Conservation (phyloP, 768 basidiomycete species). For the Saitozyma sp. region DNA sequence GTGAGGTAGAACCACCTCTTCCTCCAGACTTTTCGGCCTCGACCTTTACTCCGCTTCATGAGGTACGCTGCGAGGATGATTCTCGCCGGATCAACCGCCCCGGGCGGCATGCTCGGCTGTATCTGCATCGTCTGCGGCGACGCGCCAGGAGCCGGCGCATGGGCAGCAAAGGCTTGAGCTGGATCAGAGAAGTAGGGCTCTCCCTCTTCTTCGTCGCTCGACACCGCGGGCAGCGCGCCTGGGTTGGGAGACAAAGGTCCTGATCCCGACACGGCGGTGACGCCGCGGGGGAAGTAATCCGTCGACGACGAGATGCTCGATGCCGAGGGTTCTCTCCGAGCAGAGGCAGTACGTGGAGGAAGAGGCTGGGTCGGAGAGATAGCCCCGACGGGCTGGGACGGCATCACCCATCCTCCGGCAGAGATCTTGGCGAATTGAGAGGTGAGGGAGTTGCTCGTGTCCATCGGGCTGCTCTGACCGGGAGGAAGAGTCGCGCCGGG, state of each 20-base stretch:
- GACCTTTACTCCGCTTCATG: conserved; percentile 80
- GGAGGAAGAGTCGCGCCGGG: too few relatives aligned
- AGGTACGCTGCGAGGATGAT: conserved; percentile 84
- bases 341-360: too few relatives aligned
- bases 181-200: conserved; percentile 32
- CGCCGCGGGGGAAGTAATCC: conserved; percentile 11
- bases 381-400: too few relatives aligned
- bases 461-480: too few relatives aligned
- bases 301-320: conserved; percentile 15
- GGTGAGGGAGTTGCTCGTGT: too few relatives aligned
- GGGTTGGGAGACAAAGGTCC: too few relatives aligned
- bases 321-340: conserved; percentile 35
- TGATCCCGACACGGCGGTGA: too few relatives aligned
- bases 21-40: conserved; percentile 89
- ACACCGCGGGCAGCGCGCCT: background rate
- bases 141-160: background rate
- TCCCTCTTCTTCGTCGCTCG: conserved; percentile 24
- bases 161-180: conserved; percentile 3
- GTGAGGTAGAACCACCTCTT: conserved; percentile 97
- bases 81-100: conserved; percentile 67
- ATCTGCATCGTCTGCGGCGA: background rate
- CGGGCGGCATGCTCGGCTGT: conserved; percentile 8
- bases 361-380: too few relatives aligned
- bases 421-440: too few relatives aligned
- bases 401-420: too few relatives aligned